Conservation (phyloP, 345 rosid genomes). For the Corchorus olitorius region DNA sequence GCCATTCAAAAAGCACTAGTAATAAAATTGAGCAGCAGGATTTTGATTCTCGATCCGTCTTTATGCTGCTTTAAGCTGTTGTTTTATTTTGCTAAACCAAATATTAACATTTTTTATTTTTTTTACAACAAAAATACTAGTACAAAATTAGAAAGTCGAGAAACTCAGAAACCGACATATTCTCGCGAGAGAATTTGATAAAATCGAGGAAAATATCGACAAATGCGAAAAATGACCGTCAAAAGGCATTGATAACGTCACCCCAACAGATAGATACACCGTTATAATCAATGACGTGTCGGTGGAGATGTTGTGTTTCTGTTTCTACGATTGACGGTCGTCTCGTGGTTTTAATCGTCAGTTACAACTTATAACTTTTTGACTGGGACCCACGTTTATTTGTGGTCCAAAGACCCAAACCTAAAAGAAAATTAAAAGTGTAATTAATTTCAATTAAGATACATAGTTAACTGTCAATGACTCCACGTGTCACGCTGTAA, state of each 20-base stretch:
- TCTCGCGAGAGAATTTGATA: background rate
- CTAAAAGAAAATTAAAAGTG: background rate
- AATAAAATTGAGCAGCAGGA: background rate
- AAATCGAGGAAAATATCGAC: background rate
- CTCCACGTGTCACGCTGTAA: background rate
- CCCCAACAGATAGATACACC: background rate
- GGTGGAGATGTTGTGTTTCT: background rate
- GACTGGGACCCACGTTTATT: slow-evolving; percentile 2
- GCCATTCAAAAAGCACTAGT: background rate
- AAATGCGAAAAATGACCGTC: too few relatives aligned
- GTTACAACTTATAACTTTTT: background rate
- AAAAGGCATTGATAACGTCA: background rate
- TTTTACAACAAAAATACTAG: too few relatives aligned
- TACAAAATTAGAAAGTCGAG: background rate
- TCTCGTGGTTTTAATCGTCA: background rate
- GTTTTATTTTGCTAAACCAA: background rate
- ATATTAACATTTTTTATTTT: background rate
- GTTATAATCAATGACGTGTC: background rate
- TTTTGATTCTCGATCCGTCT: background rate
- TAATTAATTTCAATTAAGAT: too few relatives aligned
- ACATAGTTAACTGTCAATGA: background rate
- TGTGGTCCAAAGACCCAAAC: background rate
- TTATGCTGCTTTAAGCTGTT: background rate
- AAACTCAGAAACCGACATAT: background rate
- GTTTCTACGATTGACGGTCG: background rate